A percentile compares a stretch with the other conserved stretches of the same genome.
Evolutionary conservation across 495 filamentous ascomycete genomes (phyloP).

Genomic region (Emericellopsis terricola): DNA sequence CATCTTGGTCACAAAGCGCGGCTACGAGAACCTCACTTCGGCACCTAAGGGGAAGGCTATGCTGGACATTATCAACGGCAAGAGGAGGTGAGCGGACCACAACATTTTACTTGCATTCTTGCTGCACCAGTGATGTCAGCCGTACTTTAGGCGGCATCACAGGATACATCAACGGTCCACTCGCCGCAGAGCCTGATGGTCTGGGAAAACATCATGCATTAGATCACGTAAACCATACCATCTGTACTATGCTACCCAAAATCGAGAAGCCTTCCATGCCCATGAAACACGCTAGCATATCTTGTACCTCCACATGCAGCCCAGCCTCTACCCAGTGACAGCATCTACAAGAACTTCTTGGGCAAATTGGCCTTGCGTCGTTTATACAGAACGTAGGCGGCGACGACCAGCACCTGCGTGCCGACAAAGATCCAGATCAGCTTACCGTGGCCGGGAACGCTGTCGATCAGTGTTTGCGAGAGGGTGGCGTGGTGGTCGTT

Average conservation of each 20-base stretch:
- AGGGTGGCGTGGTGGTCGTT: constrained; percentile 53
- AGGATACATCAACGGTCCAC: too few relatives aligned
- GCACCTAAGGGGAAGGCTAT: constrained; percentile 58
- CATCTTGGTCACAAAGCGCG: constrained; percentile 59
- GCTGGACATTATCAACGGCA: constrained; percentile 14
- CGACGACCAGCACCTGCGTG: constrained; percentile 53
- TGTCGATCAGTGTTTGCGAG: constrained; percentile 36
- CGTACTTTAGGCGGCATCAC: too few relatives aligned
- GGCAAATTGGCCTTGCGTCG: constrained; percentile 51
- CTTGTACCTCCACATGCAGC: too few relatives aligned
- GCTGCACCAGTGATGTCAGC: too few relatives aligned
- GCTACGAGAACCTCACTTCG: constrained; percentile 68
- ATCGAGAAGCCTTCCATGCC: neutral
- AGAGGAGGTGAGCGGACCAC: neutral
- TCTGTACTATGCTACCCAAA: neutral
- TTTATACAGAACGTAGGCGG: constrained; percentile 66
- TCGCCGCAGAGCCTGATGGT: too few relatives aligned
- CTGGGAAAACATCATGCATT: too few relatives aligned
- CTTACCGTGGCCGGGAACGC: constrained; percentile 45
- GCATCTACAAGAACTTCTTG: constrained; percentile 85
- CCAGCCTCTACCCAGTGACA: too few relatives aligned
- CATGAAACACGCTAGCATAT: neutral
- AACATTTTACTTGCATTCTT: neutral
- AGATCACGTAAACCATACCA: too few relatives aligned
- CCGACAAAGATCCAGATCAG: constrained; percentile 60